Base-by-base conservation (phyloP, 1,284 basidiomycete species). In the Boletus smithii region DNA sequence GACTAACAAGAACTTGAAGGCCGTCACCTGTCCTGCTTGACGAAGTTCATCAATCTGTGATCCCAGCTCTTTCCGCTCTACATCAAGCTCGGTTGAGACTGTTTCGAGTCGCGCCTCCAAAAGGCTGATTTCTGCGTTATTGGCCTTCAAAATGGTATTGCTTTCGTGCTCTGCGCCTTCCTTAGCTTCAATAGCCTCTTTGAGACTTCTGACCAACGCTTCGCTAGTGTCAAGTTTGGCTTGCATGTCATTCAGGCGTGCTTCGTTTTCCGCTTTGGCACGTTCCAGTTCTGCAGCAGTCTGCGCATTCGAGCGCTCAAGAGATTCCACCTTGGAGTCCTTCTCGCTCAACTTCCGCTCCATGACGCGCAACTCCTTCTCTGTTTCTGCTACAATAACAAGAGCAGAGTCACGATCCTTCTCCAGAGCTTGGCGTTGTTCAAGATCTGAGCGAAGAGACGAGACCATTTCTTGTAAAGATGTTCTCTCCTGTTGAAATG, bases 31-130 rank as follows among this genome's bases (percentile, higher is more conserved):
- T 18, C 93, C 92, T 18, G 91, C 91, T 51, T 77, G 75, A 42
- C 89, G 76, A 33, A 95, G 75, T 60, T 91, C 87, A 46, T 92
- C 86, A 2, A 95, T 81, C 56, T 91, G 87, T 2, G 62, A 68
- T 11, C 74, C 73, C 17, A 91, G 68, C 53, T 91, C 86, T 46
- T 69, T 73, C 42, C 81, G 76, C 57, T 88, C 85, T n/a, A 76
- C 72, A 38, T 85, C 81, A 2, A 85, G 67, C 46, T 85, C 81
- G 3, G 57, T 47, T 11, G 71, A 70, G 17, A 71, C 62, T 46
- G 74, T 74, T 57, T 76, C 70, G 3, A 85, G 66, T 13, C 77
- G 73, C 4, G 61, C 60, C 51, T 79, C 73, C 40, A 88, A 63
- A 17, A 75, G 59, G n/a, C 65, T 62, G 38, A 88, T 77, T 57